Conservation (phyloP, 2,329 filamentous ascomycete genomes). For the Onygenales sp. region DNA sequence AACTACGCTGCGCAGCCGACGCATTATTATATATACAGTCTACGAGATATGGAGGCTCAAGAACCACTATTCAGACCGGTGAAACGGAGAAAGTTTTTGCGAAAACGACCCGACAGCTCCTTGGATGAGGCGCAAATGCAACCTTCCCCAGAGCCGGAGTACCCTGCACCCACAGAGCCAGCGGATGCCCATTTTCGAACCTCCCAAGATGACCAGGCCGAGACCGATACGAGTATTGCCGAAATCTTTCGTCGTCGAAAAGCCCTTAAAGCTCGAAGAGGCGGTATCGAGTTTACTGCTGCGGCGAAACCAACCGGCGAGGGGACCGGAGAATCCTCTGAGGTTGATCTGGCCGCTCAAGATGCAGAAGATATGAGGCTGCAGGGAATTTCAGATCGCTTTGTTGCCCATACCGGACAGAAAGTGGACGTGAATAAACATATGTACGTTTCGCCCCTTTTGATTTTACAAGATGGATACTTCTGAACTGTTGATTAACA, state of each 20-base stretch:
- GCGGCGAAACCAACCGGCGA: conserved; percentile 16
- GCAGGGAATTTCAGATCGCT: conserved; percentile 40
- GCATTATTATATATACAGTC: no score
- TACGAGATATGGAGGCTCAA: conserved; percentile 8
- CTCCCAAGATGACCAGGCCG: conserved; percentile 3
- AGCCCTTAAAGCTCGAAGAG: conserved; percentile 26
- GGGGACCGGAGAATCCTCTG: conserved; percentile 12
- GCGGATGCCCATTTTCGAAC: neutral
- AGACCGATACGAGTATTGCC: conserved; percentile 15
- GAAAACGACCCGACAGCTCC: conserved; percentile 29
- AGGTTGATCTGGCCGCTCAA: conserved; percentile 19
- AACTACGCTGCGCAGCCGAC: neutral
- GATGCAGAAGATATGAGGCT: conserved; percentile 26
- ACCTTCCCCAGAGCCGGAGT: neutral
- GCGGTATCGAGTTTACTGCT: conserved; percentile 38
- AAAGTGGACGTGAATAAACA: conserved; percentile 51
- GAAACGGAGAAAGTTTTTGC: conserved; percentile 43
- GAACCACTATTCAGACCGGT: conserved; percentile 37
- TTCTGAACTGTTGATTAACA: conserved; percentile 40
- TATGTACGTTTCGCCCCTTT: conserved; percentile 44
- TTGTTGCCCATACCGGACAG: conserved; percentile 50
- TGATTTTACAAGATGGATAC: neutral
- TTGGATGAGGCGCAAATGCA: conserved; percentile 1
- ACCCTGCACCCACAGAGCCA: neutral
- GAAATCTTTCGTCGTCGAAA: conserved; percentile 32